Base-by-base conservation (phyloP, 176 grass and related monocot species). In the Miscanthus lutarioriparius region DNA sequence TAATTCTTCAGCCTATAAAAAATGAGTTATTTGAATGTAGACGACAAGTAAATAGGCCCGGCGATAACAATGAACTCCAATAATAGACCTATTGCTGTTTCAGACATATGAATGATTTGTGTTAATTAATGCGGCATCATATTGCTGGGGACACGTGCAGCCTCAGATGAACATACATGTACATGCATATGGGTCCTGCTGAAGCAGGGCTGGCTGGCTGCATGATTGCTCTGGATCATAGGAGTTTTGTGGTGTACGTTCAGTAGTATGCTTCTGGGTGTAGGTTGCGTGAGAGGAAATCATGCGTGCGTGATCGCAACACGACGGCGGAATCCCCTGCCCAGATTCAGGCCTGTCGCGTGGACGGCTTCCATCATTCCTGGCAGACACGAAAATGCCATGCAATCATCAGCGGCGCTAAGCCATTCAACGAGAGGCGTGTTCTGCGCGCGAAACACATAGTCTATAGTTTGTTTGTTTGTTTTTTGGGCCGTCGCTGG, bases 271-370 rank as follows among this genome's bases (percentile, higher is more conserved):
- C 30, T 67, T 67, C 0, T 19, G 28, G 63, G 27, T 15, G 36
- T 22, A 22, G 40, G 23, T 66, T 59, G 74, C 70, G 78, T 68
- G 78, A 81, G 70, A 81, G 59, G 45, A n/a, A 75, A 81, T 44
- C 36, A 53, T 20, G 45, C 23, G 20, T 10, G 67, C 64, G 25
- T 33, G 69, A 68, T 67, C 40, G 69, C 27, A 67, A 80, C 41
- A 74, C n/a, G 85, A 81, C 78, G 41, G 44, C 78, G 43, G 41
- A 8, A n/a, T 64, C 27, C 28, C 68, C 59, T 75, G 36, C 85
- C 6, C 8, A 59, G 26, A 37, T 82, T 75, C 85, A 61, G 85
- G 85, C 8, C 4, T 23, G 22, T 2, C 22, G 12, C 39, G 41
- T 37, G 63, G 76, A 78, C 53, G 16, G 1, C 48, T 51, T 53